Conservation (phyloP, 345 rosid genomes). For the Melaleuca alternifolia region DNA sequence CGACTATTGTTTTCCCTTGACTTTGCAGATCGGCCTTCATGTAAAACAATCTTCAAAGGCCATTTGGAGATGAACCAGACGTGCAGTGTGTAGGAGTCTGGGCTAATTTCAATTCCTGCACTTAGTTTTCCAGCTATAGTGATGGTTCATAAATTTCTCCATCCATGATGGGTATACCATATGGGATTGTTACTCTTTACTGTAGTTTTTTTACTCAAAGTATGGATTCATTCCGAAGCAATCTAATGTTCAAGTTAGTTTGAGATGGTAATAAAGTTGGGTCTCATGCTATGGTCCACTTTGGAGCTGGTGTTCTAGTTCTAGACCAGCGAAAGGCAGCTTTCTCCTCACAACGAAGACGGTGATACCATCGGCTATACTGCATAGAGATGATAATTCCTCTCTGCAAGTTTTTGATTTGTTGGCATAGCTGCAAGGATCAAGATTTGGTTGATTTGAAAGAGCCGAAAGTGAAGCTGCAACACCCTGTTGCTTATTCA, state of each 20-base stretch:
- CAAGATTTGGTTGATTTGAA: background rate
- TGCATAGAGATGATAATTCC: background rate
- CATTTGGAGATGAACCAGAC: background rate
- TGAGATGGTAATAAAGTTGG: background rate
- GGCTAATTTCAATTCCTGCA: background rate
- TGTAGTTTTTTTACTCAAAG: background rate
- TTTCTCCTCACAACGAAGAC: background rate
- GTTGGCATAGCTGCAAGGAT: background rate
- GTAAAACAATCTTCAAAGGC: background rate
- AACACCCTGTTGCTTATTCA: background rate
- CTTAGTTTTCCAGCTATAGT: background rate
- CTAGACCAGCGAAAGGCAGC: background rate
- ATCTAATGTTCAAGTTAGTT: background rate
- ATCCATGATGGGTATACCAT: background rate
- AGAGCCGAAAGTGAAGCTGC: background rate
- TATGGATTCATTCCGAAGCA: background rate
- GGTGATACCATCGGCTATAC: background rate
- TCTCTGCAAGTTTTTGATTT: background rate
- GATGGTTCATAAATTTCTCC: background rate
- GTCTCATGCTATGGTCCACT: background rate
- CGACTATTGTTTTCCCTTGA: background rate
- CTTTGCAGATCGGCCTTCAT: background rate
- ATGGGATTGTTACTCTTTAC: background rate
- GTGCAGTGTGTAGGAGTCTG: background rate
- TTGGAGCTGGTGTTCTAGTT: background rate